Evolutionary conservation across 148 eudicot genomes (phyloP), one percentile per base, ranked within the genome.

Genomic region (Arbutus unedo): DNA sequence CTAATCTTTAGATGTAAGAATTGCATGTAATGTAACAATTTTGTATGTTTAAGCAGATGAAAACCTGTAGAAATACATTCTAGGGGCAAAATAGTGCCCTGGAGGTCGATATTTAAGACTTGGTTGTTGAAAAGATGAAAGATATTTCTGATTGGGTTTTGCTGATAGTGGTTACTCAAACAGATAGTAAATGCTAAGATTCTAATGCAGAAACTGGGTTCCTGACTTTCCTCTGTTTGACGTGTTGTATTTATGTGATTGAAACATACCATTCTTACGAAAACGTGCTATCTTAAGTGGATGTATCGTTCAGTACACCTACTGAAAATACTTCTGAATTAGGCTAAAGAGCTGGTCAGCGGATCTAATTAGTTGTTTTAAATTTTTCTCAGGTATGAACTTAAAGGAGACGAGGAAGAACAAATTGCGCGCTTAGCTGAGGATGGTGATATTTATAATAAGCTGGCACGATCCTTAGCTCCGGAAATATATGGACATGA

Each of bases 401-500:
- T 97, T 76, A 84, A 87, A 87, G 93, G 85, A 76, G 99, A 97
- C 4, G 99, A 97, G 88, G 99, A 97, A 89, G 97, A 93, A 68
- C 91, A 92, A 86, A 97, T 94, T 87, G 90, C 96, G 47, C 92
- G 97, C 64, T 89, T 97, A 79, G 90, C 97, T 48, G 98, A 94
- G 88, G 99, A 97, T 91, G 99, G 99, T 81, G 98, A 97, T 70
- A 94, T 97, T 70, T 97, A 97, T 77, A 97, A 87, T 82, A 97
- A 97, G 90, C 79, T 97, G 87, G 50, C 99, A 49, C 92, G 90
- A 38, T 97, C 99, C 56, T 87, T 97, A 81, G 97, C 99, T 66
- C 98, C 99, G 78, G 99, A 97, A 91, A 97, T 97, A 67, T 97
- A 85, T 80, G 99, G 99, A 44, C 99, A 97, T 90, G 99, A 97